Evolutionary conservation across 2,329 filamentous ascomycete species (phyloP).

Genomic region (Dendryphion nanum): DNA sequence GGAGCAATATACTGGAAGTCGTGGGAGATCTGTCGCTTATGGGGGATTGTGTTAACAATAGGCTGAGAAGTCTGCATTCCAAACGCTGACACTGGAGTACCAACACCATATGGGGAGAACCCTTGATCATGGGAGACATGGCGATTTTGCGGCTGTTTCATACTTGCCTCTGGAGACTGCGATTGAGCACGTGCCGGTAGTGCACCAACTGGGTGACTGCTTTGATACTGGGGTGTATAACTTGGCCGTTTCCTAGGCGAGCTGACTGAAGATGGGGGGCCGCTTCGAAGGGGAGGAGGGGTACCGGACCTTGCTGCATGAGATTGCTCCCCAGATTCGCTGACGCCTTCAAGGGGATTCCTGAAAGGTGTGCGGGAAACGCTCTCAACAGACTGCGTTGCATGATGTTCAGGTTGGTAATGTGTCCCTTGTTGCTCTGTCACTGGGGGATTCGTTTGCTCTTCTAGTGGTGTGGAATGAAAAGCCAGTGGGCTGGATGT

Average conservation of each 20-base stretch:
- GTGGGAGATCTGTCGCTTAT: constrained; percentile 44
- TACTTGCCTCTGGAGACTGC: constrained; percentile 58
- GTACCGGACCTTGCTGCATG: constrained; percentile 25
- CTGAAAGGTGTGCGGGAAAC: constrained; percentile 23
- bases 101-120: constrained; percentile 53
- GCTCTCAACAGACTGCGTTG: constrained; percentile 27
- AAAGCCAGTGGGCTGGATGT: constrained; percentile 65
- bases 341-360: constrained; percentile 33
- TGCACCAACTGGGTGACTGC: constrained; percentile 9
- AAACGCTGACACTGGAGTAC: constrained; percentile 37
- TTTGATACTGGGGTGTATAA: constrained; percentile 53
- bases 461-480: constrained; percentile 39
- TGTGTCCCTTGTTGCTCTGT: constrained; percentile 21
- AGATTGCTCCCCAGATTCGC: constrained; percentile 31
- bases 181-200: constrained; percentile 55
- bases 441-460: constrained; percentile 36
- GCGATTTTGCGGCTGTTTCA: constrained; percentile 48
- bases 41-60: constrained; percentile 28
- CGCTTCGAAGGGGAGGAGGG: constrained; percentile 25
- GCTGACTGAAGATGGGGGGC: constrained; percentile 31
- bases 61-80: constrained; percentile 20
- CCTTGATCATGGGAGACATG: constrained; percentile 50
- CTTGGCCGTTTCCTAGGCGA: constrained; percentile 41
- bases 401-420: constrained; percentile 20
- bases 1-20: constrained; percentile 58